Conservation (phyloP, 345 rosid genomes). For the Cardamine resedifolia region DNA sequence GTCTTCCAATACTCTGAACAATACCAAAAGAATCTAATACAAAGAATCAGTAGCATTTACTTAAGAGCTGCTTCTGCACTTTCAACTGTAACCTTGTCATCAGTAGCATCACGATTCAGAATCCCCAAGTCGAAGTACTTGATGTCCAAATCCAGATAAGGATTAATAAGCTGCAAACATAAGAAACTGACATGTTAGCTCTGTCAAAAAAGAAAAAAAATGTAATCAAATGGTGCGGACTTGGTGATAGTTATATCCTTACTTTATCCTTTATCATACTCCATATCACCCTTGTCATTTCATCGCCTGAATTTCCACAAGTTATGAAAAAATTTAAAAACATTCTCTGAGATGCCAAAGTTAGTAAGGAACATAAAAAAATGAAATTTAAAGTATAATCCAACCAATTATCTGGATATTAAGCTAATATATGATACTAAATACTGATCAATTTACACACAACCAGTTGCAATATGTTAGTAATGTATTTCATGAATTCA, state of each 20-base stretch:
- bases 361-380: background rate
- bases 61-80: conserved; percentile 87
- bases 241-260: conserved; percentile 10
- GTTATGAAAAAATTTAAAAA: background rate
- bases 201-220: background rate
- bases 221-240: background rate
- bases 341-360: background rate
- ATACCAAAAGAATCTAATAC: background rate
- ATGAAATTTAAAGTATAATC: background rate
- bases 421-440: background rate
- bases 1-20: background rate
- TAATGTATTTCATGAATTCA: background rate
- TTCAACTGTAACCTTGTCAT: conserved; percentile 76
- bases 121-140: conserved; percentile 92
- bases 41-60: conserved; percentile 45
- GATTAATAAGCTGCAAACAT: conserved; percentile 74
- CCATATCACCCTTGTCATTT: conserved; percentile 96
- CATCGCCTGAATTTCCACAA: conserved; percentile 58
- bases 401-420: background rate
- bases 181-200: conserved; percentile 24
- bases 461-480: background rate
- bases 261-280: conserved; percentile 84
- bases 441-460: conserved; percentile 3
- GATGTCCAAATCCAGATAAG: conserved; percentile 78
- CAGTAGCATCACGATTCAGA: conserved; percentile 86